A percentile compares a stretch with the other conserved stretches of the same genome.
Conservation (phyloP, 495 filamentous ascomycete genomes). For the Podospora sp. region DNA sequence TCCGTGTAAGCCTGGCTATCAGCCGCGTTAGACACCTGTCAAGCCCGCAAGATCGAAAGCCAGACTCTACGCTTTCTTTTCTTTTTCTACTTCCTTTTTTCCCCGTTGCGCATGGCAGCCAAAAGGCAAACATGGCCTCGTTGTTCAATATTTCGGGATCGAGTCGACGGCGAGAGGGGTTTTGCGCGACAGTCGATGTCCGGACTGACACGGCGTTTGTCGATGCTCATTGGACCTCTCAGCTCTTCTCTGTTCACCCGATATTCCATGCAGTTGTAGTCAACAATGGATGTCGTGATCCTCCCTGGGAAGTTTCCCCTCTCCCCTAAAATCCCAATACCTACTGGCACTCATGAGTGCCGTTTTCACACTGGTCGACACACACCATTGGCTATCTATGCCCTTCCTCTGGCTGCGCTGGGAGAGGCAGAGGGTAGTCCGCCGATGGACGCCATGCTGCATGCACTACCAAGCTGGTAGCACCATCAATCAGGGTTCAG, state of each 20-base stretch:
- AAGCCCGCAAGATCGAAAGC: neutral
- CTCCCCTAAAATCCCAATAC: neutral
- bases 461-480: slow-evolving; percentile 10
- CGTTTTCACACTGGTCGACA: neutral
- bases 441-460: neutral
- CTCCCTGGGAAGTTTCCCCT: neutral
- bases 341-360: neutral
- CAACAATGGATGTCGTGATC: slow-evolving; percentile 11
- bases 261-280: slow-evolving; percentile 9
- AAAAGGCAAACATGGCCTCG: neutral
- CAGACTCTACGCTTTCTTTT: neutral
- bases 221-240: neutral
- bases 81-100: neutral
- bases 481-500: slow-evolving; percentile 10
- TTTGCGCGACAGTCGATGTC: slow-evolving; percentile 10
- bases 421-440: neutral
- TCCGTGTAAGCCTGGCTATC: neutral
- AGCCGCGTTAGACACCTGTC: slow-evolving; percentile 4
- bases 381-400: neutral
- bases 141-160: slow-evolving; percentile 5
- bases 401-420: neutral
- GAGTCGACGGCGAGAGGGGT: neutral
- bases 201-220: slow-evolving; percentile 9
- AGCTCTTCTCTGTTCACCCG: neutral
- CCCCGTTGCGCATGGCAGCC: neutral